Conservation (phyloP, 2,329 filamentous ascomycete genomes). For the Nectriaceae sp. region DNA sequence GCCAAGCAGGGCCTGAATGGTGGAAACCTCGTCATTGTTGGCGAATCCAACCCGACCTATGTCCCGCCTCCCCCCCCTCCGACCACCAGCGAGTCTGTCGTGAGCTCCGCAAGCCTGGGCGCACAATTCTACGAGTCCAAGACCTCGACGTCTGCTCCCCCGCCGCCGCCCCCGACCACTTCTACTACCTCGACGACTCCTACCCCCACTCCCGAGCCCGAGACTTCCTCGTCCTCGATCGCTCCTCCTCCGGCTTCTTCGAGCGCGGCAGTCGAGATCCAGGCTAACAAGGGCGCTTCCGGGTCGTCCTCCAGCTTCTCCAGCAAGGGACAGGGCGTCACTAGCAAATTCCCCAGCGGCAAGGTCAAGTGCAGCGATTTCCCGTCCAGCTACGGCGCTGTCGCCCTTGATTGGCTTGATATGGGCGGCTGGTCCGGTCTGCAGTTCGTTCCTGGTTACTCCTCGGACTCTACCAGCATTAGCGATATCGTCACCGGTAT, state of each 20-base stretch:
- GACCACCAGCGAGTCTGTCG: slow-evolving; percentile 36
- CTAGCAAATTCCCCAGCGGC: slow-evolving; percentile 74
- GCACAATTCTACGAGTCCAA: slow-evolving; percentile 56
- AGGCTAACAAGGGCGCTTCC: slow-evolving; percentile 17
- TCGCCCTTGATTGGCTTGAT: slow-evolving; percentile 68
- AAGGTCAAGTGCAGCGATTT: slow-evolving; percentile 71
- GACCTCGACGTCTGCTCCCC: slow-evolving; percentile 35
- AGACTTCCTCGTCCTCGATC: slow-evolving; percentile 12
- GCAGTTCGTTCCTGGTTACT: slow-evolving; percentile 61
- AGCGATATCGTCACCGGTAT: slow-evolving; percentile 65
- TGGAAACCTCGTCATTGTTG: slow-evolving; percentile 69
- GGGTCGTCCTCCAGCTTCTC: slow-evolving; percentile 22
- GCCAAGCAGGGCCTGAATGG: slow-evolving; percentile 72
- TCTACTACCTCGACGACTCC: slow-evolving; percentile 1
- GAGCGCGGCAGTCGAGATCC: slow-evolving; percentile 18
- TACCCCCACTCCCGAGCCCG: slow-evolving; percentile 30
- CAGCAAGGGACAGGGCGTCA: slow-evolving; percentile 52
- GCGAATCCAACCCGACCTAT: slow-evolving; percentile 58
- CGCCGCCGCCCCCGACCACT: slow-evolving; percentile 24
- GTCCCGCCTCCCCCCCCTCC: slow-evolving; percentile 43
- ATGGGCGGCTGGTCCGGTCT: slow-evolving; percentile 79
- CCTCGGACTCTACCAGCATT: slow-evolving; percentile 54
- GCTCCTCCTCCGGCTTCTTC: slow-evolving; percentile 21
- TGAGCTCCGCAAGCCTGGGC: slow-evolving; percentile 36
- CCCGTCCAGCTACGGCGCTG: slow-evolving; percentile 78